phyloP scores from a whole-genome alignment of 345 rosid species.

The Syzygium grande region DNA sequence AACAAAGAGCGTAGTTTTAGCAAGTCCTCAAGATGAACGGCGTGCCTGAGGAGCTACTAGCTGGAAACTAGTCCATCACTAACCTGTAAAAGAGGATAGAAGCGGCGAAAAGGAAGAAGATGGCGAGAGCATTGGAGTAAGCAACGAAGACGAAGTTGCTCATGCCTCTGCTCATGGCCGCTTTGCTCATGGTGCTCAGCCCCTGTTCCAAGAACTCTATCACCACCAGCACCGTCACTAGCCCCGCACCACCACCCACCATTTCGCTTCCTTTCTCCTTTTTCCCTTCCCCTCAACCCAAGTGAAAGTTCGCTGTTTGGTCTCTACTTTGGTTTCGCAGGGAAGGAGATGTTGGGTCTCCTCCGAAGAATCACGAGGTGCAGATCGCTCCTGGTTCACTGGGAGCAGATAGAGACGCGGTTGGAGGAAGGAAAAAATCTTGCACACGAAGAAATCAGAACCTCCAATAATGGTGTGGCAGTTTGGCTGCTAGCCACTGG shows the following conservation, averaged over 20 bases:
- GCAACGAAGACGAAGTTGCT: conserved; percentile 15
- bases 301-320: not conserved
- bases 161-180: conserved; percentile 27
- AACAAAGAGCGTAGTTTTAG: not conserved
- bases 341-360: not conserved
- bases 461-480: not conserved
- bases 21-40: not conserved
- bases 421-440: not conserved
- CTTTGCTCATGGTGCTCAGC: conserved; percentile 21
- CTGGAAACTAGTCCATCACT: not conserved
- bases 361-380: not conserved
- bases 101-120: conserved; percentile 18
- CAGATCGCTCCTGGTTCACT: not conserved
- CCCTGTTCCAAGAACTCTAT: conserved; percentile 22
- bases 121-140: conserved; percentile 17
- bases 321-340: not conserved
- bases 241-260: not conserved
- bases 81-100: conserved; percentile 22
- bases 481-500: not conserved
- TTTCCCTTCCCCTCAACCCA: not conserved
- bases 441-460: not conserved
- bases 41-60: not conserved
- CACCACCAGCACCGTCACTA: conserved; percentile 18
- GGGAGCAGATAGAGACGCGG: not conserved
- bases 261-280: not conserved